Evolutionary conservation across 2,329 filamentous ascomycete genomes (phyloP).

Genomic region (Ophiosphaerella herpotricha): DNA sequence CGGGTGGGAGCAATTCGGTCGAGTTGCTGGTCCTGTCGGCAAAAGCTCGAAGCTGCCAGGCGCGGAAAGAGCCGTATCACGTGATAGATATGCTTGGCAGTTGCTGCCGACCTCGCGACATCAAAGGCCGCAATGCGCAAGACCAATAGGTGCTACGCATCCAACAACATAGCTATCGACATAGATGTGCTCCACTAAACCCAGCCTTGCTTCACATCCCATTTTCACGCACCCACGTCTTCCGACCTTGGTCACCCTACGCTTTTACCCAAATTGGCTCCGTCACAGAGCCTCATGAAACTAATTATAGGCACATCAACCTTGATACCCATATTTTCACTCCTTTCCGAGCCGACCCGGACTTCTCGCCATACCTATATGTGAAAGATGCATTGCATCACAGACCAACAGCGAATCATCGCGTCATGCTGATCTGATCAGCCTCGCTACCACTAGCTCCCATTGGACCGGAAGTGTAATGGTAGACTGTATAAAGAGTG

Average conservation of each 20-base stretch:
- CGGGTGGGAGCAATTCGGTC: slow-evolving; percentile 28
- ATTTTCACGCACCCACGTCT: neutral
- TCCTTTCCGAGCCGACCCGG: slow-evolving; percentile 3
- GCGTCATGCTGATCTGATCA: slow-evolving; percentile 6
- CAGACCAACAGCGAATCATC: neutral
- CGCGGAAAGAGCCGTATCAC: slow-evolving; percentile 30
- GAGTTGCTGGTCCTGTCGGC: slow-evolving; percentile 30
- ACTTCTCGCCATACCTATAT: neutral
- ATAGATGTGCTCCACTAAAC: neutral
- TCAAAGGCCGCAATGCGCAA: neutral
- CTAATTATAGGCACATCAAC: slow-evolving; percentile 24
- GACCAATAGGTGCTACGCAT: no score
- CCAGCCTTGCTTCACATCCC: neutral
- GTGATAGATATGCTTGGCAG: slow-evolving; percentile 21
- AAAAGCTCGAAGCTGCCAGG: slow-evolving; percentile 35
- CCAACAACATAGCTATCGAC: no score
- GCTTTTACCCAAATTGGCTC: slow-evolving; percentile 12
- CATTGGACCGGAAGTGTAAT: slow-evolving; percentile 25
- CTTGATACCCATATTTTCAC: slow-evolving; percentile 7
- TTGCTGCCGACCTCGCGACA: neutral
- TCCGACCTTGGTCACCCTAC: neutral
- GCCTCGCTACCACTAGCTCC: slow-evolving; percentile 14
- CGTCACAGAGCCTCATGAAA: slow-evolving; percentile 19
- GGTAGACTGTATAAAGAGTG: slow-evolving; percentile 6
- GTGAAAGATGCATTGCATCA: neutral